These are phyloP conservation scores for Eucalyptus curtisii DNA, from an alignment of 345 rosid genomes.

Conservation along the genomic window DNA sequence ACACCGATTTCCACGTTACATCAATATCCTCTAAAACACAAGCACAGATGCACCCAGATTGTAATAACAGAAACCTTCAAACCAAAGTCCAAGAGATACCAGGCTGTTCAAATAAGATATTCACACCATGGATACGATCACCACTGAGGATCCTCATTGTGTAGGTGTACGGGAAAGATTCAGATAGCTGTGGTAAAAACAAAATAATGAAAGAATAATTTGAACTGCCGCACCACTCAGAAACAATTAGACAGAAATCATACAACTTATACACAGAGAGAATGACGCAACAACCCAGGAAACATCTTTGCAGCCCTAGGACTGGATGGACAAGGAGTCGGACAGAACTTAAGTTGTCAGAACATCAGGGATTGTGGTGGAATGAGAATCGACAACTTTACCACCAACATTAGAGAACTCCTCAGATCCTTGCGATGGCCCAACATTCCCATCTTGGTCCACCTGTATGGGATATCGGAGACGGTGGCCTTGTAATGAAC, in stretches of 20 bases:
- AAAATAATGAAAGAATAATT: neutral
- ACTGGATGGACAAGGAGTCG: neutral
- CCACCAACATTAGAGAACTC: constrained; percentile 86
- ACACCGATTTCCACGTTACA: neutral
- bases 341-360: constrained; percentile 34
- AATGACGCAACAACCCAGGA: neutral
- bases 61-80: neutral
- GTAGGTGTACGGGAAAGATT: neutral
- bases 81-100: neutral
- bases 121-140: neutral
- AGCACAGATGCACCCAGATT: neutral
- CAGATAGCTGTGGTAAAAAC: neutral
- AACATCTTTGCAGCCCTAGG: neutral
- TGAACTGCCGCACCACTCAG: neutral
- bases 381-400: constrained; percentile 52
- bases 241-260: neutral
- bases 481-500: constrained; percentile 60
- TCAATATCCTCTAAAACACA: neutral
- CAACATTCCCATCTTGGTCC: constrained; percentile 41
- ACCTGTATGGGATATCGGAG: constrained; percentile 67
- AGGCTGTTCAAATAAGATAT: neutral
- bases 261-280: neutral
- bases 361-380: constrained; percentile 44
- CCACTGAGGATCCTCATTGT: neutral
- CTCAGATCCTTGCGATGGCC: constrained; percentile 43